Base-by-base conservation (phyloP, 2,329 filamentous ascomycete genomes). In the Fusarium sp. region DNA sequence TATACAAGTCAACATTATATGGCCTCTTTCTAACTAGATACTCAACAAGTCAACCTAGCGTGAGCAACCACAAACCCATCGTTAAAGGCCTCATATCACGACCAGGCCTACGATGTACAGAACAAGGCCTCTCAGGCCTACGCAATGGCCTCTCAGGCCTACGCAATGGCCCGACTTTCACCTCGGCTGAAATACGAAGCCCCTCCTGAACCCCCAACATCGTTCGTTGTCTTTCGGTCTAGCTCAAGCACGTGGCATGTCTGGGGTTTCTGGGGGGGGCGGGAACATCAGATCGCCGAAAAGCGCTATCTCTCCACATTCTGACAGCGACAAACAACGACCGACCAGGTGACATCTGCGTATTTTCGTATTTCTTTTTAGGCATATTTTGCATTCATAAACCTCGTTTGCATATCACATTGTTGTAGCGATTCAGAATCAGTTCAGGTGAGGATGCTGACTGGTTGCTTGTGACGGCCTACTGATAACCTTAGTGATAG, bases 301-400 rank as follows among this genome's bases (percentile, higher is more conserved):
- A 27, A 61, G 38, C 29, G 42, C 61, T 34, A 23, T 56, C 33
- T 16, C 63, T 62, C 57, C 64, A 67, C 63, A 58, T 46, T 58
- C 40, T 16, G 13, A 31, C 27, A 29, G 16, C 23, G 25, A 56
- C 34, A 18, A 40, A 27, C 23, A 49, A 27, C 23, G 23, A 49
- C 23, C 14, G 29, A 31, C 29, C 4, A 10, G 44, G 14, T 10
- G 9, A 23, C 44, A 29, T 36, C 8, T 29, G 11, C 44, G 25
- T 38, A 8, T 44, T 31, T 42, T 31, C 44, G 34, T 4, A 36
- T 16, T n/a, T 16, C 34, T 23, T 42, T 40, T 42, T 16, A 20
- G 14, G 38, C 27, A 16, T 44, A 16, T 53, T 20, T 4, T 25
- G 18, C 20, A 53, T 53, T 34, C 27, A 10, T 20, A 46, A 4